Percentiles rank a stretch among this genome's conserved stretches.
phyloP scores from a whole-genome alignment of 2,329 filamentous ascomycete species.

The Xylariaceae sp. region DNA sequence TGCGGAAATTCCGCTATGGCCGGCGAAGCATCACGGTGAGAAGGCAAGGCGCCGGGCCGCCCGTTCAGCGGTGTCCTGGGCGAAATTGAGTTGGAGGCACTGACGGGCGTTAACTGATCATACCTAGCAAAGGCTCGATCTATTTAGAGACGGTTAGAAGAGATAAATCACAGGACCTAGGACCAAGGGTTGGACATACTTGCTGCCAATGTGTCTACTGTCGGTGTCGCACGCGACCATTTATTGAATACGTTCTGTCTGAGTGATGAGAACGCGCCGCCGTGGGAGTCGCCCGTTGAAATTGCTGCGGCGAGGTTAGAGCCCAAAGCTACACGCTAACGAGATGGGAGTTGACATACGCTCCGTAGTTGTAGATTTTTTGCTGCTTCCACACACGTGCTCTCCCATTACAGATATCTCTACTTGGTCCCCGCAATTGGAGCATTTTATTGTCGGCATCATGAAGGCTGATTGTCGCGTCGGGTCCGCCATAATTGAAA shows the following conservation, averaged over 20 bases:
- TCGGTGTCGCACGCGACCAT: conserved; percentile 42
- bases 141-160: conserved; percentile 35
- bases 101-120: conserved; percentile 59
- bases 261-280: conserved; percentile 36
- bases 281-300: conserved; percentile 29
- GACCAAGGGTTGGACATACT: conserved; percentile 41
- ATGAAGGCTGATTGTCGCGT: conserved; percentile 59
- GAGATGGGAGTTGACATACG: conserved; percentile 29
- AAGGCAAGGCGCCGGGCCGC: conserved; percentile 39
- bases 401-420: conserved; percentile 83
- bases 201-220: conserved; percentile 52
- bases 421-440: conserved; percentile 69
- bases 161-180: background rate
- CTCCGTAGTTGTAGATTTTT: conserved; percentile 38
- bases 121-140: conserved; percentile 50
- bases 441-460: conserved; percentile 81
- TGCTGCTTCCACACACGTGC: conserved; percentile 59
- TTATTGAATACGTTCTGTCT: conserved; percentile 36
- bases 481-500: conserved; percentile 40
- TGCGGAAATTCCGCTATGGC: conserved; percentile 41
- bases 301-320: conserved; percentile 20
- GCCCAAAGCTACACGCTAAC: conserved; percentile 11
- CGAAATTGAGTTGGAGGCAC: conserved; percentile 56
- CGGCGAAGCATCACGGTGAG: conserved; percentile 41
- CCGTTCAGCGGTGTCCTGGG: conserved; percentile 52